Conservation (phyloP, 164 flowering plant species). For the Annona cherimola region DNA sequence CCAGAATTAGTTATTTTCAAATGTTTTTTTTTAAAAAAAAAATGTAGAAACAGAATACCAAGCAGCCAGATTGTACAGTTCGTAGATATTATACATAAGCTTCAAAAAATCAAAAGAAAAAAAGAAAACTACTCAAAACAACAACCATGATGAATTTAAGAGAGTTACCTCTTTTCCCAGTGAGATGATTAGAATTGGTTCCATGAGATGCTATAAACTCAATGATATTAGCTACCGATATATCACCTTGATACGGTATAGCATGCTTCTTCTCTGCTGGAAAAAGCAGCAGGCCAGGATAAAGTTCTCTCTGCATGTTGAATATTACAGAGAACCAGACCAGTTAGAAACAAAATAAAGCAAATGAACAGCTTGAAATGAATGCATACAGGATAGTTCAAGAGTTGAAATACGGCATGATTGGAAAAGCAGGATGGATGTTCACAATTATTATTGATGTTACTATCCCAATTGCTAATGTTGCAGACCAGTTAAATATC, state of each 20-base stretch:
- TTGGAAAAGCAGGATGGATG: neutral
- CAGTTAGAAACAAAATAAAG: neutral
- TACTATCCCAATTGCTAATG: too few species aligned
- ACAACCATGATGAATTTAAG: neutral
- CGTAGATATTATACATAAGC: too few species aligned
- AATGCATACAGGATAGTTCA: neutral
- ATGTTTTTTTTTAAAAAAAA: too few species aligned
- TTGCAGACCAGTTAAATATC: too few species aligned
- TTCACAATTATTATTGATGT: too few species aligned
- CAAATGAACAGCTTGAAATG: neutral
- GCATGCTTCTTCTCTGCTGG: constrained; percentile 61
- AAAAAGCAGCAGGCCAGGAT: constrained; percentile 69
- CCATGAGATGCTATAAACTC: constrained; percentile 67
- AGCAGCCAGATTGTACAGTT: too few species aligned
- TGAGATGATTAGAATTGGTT: constrained; percentile 40
- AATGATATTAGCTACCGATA: constrained; percentile 51
- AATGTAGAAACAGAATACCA: too few species aligned
- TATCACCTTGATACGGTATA: constrained; percentile 58
- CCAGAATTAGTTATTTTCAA: too few species aligned
- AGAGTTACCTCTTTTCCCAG: constrained; percentile 36
- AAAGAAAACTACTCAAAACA: neutral
- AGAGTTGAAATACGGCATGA: neutral
- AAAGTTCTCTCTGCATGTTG: constrained; percentile 62
- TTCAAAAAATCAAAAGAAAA: neutral
- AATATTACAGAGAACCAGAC: constrained; percentile 1